Evolutionary conservation across 345 rosid genomes (phyloP).

Genomic region (Turnera subulata): DNA sequence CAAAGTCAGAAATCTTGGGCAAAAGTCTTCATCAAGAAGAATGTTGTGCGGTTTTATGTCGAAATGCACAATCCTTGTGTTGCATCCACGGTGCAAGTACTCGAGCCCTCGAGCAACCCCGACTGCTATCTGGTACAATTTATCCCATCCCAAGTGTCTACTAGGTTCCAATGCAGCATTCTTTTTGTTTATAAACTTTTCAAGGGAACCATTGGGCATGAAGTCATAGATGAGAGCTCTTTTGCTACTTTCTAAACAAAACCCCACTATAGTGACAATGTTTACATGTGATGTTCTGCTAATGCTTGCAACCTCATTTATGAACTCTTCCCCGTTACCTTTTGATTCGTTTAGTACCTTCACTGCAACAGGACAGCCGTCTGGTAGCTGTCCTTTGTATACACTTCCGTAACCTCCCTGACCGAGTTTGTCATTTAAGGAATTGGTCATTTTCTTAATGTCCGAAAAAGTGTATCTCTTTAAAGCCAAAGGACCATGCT

Average conservation of each 20-base stretch:
- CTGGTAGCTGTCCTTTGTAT: neutral
- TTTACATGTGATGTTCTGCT: constrained; percentile 17
- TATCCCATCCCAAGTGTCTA: constrained; percentile 6
- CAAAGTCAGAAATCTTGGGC: constrained; percentile 7
- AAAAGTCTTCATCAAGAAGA: too few species aligned
- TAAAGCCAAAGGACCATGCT: neutral
- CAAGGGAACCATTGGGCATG: constrained; percentile 9
- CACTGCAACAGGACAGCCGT: neutral
- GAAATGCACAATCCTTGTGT: constrained; percentile 9
- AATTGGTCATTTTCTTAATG: constrained; percentile 12
- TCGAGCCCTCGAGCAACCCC: constrained; percentile 9
- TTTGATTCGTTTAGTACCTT: neutral
- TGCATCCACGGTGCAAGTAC: constrained; percentile 11
- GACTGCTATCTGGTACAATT: constrained; percentile 4
- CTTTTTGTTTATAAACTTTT: neutral
- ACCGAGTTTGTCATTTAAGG: constrained; percentile 7
- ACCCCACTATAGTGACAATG: neutral
- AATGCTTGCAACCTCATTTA: constrained; percentile 15
- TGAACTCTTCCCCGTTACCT: constrained; percentile 7
- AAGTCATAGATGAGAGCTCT: constrained; percentile 2
- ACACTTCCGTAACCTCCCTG: constrained; percentile 14
- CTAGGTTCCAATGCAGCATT: neutral
- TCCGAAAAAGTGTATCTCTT: constrained; percentile 1
- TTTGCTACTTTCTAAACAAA: neutral
- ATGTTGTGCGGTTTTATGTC: too few species aligned